phyloP scores from a whole-genome alignment of 2,329 filamentous ascomycete species.

The Zalaria sp. region DNA sequence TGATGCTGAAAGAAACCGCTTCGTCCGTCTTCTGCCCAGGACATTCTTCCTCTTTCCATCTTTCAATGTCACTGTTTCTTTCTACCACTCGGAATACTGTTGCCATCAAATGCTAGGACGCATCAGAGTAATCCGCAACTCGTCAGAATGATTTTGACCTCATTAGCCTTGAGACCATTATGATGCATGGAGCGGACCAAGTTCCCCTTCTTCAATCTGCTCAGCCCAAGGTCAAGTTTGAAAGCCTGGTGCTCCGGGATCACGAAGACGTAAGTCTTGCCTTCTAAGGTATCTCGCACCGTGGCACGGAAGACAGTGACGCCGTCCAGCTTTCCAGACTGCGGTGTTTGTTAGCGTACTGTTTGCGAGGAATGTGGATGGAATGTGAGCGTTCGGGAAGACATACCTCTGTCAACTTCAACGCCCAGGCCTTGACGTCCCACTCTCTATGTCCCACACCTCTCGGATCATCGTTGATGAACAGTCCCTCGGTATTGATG shows the following conservation, averaged over 20 bases:
- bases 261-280: conserved; percentile 48
- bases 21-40: neutral
- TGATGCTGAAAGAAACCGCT: conserved; percentile 4
- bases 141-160: conserved; percentile 23
- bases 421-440: conserved; percentile 96
- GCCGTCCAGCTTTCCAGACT: conserved; percentile 6
- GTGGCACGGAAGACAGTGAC: conserved; percentile 40
- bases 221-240: conserved; percentile 47
- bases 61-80: neutral
- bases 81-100: neutral
- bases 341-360: neutral
- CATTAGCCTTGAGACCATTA: conserved; percentile 34
- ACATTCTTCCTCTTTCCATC: neutral
- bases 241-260: conserved; percentile 44
- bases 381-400: neutral
- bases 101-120: neutral
- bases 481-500: conserved; percentile 86
- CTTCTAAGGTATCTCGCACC: conserved; percentile 40
- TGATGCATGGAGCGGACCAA: conserved; percentile 41
- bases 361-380: neutral
- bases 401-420: conserved; percentile 74
- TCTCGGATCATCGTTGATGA: conserved; percentile 91
- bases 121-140: conserved; percentile 18
- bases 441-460: conserved; percentile 90
- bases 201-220: conserved; percentile 40